Evolutionary conservation across 2,329 filamentous ascomycete species (phyloP).

Genomic region (Colletotrichum tanaceti): DNA sequence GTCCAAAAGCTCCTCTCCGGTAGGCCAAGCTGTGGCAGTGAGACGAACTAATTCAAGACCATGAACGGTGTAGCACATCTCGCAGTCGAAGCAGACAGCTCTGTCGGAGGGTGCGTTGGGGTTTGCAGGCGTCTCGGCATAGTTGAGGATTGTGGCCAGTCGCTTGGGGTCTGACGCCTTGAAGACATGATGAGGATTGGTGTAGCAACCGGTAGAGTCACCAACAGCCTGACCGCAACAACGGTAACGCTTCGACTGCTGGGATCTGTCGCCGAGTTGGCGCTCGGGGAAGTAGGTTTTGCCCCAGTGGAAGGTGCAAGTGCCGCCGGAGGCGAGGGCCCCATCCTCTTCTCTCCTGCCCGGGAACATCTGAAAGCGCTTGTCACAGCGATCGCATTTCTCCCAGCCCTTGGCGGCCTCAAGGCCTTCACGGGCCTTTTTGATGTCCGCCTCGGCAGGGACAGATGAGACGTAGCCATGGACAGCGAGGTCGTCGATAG

Average conservation of each 20-base stretch:
- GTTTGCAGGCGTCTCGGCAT: conserved; percentile 80
- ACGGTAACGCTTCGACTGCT: conserved; percentile 71
- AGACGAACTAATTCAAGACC: conserved; percentile 91
- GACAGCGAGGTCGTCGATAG: conserved; percentile 70
- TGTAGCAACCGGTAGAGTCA: conserved; percentile 79
- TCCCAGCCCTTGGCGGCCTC: conserved; percentile 81
- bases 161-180: conserved; percentile 82
- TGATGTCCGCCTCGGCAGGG: conserved; percentile 75
- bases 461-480: conserved; percentile 80
- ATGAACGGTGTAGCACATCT: conserved; percentile 94
- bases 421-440: conserved; percentile 72
- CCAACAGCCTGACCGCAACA: conserved; percentile 85
- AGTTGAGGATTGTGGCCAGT: conserved; percentile 82
- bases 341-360: conserved; percentile 82
- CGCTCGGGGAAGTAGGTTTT: conserved; percentile 71
- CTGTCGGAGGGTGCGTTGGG: conserved; percentile 60
- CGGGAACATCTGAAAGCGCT: conserved; percentile 92
- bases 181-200: conserved; percentile 82
- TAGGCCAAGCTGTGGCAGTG: conserved; percentile 89
- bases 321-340: conserved; percentile 78
- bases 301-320: conserved; percentile 85
- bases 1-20: conserved; percentile 80
- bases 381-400: conserved; percentile 85
- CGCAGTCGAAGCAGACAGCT: conserved; percentile 91
- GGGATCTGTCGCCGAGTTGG: conserved; percentile 66